These are phyloP conservation scores for Neocallimastix lanati DNA, from an alignment of 192 early-diverging fungal genomes.

Conservation along the genomic window DNA sequence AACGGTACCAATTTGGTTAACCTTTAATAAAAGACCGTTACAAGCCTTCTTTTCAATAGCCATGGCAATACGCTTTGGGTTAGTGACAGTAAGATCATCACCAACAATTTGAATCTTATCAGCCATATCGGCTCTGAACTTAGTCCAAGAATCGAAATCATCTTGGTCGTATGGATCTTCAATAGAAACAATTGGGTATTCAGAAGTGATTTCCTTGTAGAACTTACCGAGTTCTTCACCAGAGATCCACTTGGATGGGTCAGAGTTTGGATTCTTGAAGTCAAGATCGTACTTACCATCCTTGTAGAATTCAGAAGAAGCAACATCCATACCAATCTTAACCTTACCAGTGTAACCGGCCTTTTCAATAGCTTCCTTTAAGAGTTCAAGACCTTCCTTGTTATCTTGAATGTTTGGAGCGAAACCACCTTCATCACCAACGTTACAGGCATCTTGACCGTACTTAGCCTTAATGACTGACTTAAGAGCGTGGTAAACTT, in stretches of 20 bases:
- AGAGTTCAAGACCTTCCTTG: slow-evolving; percentile 85
- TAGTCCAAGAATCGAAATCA: slow-evolving; percentile 83
- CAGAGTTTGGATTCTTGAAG: slow-evolving; percentile 84
- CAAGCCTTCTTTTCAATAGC: slow-evolving; percentile 88
- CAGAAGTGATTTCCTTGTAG: slow-evolving; percentile 58
- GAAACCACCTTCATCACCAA: slow-evolving; percentile 98
- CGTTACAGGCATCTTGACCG: slow-evolving; percentile 95
- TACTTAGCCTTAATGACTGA: slow-evolving; percentile 97
- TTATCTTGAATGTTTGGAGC: slow-evolving; percentile 97
- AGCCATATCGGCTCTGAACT: slow-evolving; percentile 41
- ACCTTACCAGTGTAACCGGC: slow-evolving; percentile 95
- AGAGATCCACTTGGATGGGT: slow-evolving; percentile 47
- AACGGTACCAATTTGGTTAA: slow-evolving; percentile 97
- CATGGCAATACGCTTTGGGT: slow-evolving; percentile 74
- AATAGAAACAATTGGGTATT: slow-evolving; percentile 82
- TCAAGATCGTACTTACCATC: slow-evolving; percentile 94
- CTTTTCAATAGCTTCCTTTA: slow-evolving; percentile 71
- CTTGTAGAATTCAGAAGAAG: slow-evolving; percentile 94
- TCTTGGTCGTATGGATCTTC: slow-evolving; percentile 99
- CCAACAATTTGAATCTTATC: slow-evolving; percentile 79
- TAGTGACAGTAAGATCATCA: slow-evolving; percentile 96
- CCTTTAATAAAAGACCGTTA: slow-evolving; percentile 89
- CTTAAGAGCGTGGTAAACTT: slow-evolving; percentile 94
- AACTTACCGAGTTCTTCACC: slow-evolving; percentile 67
- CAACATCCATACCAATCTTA: slow-evolving; percentile 92